Conservation (phyloP, 257 asterid species). For the Lavandula angustifolia region DNA sequence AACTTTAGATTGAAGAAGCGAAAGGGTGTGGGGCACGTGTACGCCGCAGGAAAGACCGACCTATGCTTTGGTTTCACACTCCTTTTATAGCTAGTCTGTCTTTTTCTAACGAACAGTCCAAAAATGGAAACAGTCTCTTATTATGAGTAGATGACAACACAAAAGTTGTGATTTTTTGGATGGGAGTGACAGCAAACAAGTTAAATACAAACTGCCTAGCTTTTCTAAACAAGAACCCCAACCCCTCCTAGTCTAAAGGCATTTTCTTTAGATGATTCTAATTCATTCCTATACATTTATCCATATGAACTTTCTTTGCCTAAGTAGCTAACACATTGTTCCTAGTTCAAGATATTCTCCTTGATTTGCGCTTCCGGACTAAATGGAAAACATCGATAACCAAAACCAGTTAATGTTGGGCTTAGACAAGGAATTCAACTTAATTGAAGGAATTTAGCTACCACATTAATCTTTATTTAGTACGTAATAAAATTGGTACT, state of each 20-base stretch:
- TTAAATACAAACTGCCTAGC: not conserved
- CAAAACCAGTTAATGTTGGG: not conserved
- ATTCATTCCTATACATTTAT: not conserved
- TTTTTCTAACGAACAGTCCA: not conserved
- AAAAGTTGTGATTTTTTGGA: not conserved
- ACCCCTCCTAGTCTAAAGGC: conserved; percentile 21
- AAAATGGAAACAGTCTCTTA: conserved; percentile 15
- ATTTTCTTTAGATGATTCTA: conserved; percentile 18
- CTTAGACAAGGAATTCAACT: not conserved
- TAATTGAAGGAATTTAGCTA: too few relatives aligned
- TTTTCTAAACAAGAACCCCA: conserved; percentile 25
- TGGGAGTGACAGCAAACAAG: not conserved
- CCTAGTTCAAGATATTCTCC: conserved; percentile 17
- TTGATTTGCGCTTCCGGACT: conserved; percentile 15
- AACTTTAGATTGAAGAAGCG: not conserved
- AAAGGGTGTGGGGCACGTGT: conserved; percentile 22
- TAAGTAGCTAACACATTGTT: conserved; percentile 6
- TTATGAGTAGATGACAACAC: conserved; percentile 21
- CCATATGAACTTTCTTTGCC: not conserved
- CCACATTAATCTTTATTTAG: too few relatives aligned
- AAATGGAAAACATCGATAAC: conserved; percentile 16
- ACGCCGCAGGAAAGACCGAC: not conserved
- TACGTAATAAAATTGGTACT: too few relatives aligned
- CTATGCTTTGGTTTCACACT: conserved; percentile 14
- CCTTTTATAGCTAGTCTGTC: conserved; percentile 5